Evolutionary conservation across 2,329 filamentous ascomycete genomes (phyloP).

Genomic region (Aspergillus cejpii): DNA sequence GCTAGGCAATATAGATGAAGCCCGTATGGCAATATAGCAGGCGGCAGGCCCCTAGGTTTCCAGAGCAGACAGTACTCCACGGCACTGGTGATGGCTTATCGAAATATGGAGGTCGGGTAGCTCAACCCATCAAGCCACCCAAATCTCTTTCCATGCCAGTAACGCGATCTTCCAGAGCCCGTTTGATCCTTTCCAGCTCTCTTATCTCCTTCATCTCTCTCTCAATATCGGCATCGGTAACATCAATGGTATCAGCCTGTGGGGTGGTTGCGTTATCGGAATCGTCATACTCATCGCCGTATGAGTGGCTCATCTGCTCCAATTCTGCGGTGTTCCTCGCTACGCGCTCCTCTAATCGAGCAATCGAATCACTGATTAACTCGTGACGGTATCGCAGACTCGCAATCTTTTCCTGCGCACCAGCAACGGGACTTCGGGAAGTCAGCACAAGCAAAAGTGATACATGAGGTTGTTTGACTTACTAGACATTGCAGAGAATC

Average conservation of each 20-base stretch:
- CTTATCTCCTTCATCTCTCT: constrained; percentile 50
- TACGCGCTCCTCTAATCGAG: constrained; percentile 74
- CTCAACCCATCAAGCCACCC: constrained; percentile 51
- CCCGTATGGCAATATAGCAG: neutral
- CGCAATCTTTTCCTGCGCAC: constrained; percentile 69
- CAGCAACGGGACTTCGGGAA: constrained; percentile 58
- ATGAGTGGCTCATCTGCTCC: constrained; percentile 60
- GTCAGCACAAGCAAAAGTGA: constrained; percentile 6
- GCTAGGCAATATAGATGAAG: constrained; percentile 16
- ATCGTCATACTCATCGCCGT: constrained; percentile 51
- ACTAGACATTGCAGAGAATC: constrained; percentile 83
- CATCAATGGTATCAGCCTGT: constrained; percentile 18
- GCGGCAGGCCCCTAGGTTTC: neutral
- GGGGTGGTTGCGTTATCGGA: constrained; percentile 42
- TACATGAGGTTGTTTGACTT: constrained; percentile 22
- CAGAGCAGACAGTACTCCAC: neutral
- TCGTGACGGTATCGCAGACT: constrained; percentile 64
- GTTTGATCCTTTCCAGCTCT: constrained; percentile 59
- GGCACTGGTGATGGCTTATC: neutral
- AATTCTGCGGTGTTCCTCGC: constrained; percentile 68
- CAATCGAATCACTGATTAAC: constrained; percentile 65
- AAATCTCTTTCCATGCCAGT: constrained; percentile 62
- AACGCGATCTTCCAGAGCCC: constrained; percentile 56
- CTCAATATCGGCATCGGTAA: constrained; percentile 41
- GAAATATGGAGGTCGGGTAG: neutral